Evolutionary conservation across 805 yeast species (phyloP).

Genomic region (Ogataea zsoltii): DNA sequence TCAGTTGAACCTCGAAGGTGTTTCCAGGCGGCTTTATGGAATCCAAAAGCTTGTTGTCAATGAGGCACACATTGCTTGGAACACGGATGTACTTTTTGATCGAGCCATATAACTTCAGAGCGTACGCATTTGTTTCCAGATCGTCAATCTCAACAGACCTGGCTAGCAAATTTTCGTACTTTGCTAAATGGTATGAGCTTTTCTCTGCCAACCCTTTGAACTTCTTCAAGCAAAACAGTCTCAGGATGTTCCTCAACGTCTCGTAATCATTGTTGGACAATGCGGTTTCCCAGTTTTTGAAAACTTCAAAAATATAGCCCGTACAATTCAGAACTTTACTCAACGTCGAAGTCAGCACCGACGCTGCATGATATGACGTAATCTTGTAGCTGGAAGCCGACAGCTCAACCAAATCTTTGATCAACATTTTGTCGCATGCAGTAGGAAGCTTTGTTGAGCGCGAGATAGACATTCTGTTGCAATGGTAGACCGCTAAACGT

Average conservation of each 20-base stretch:
- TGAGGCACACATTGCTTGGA: slow-evolving; percentile 53
- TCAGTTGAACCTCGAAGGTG: slow-evolving; percentile 54
- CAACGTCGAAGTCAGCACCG: slow-evolving; percentile 65
- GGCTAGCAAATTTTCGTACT: slow-evolving; percentile 49
- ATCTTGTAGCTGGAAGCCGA: slow-evolving; percentile 71
- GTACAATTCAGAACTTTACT: slow-evolving; percentile 63
- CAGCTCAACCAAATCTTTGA: slow-evolving; percentile 64
- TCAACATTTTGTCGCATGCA: slow-evolving; percentile 57
- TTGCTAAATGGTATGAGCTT: slow-evolving; percentile 54
- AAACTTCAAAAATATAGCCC: slow-evolving; percentile 46
- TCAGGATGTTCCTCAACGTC: slow-evolving; percentile 63
- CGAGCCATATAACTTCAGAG: slow-evolving; percentile 50
- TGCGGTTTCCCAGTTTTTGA: slow-evolving; percentile 46
- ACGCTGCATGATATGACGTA: slow-evolving; percentile 69
- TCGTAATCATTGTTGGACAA: slow-evolving; percentile 50
- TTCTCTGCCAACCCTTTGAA: slow-evolving; percentile 58
- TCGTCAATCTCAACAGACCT: slow-evolving; percentile 59
- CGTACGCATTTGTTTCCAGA: slow-evolving; percentile 51
- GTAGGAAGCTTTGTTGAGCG: slow-evolving; percentile 74
- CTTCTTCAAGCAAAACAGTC: slow-evolving; percentile 55
- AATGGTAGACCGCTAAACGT: slow-evolving; percentile 71
- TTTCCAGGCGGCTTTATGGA: slow-evolving; percentile 61
- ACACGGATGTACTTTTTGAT: slow-evolving; percentile 44
- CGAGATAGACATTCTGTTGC: slow-evolving; percentile 68
- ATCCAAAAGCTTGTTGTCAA: slow-evolving; percentile 45